phyloP scores from a whole-genome alignment of 106 monocot species.

The Narthecium ossifragum region DNA sequence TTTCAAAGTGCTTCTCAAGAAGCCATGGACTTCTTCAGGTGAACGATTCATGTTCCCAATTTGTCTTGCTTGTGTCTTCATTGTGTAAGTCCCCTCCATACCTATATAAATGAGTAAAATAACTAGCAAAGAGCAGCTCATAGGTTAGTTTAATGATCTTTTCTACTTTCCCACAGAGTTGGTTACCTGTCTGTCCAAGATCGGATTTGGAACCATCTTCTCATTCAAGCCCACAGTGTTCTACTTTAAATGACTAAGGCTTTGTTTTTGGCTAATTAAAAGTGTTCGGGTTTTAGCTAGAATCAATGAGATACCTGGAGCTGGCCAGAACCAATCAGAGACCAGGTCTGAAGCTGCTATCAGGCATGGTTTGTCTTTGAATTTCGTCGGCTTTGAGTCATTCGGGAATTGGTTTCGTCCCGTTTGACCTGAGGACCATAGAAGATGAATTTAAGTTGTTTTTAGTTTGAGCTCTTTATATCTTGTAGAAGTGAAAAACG shows the following conservation, averaged over 20 bases:
- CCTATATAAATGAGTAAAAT: no score
- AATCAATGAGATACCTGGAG: no score
- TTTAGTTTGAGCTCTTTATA: background rate
- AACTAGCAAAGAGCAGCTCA: background rate
- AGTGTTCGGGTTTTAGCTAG: no score
- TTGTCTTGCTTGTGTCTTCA: background rate
- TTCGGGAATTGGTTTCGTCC: no score
- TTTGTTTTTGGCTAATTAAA: no score
- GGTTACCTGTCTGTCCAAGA: background rate
- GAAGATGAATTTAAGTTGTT: background rate
- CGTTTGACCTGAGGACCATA: background rate
- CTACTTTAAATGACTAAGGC: no score
- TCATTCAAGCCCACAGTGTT: background rate
- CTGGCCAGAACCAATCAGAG: no score
- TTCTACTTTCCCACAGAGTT: background rate
- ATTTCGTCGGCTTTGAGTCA: no score
- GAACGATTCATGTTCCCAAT: conserved; percentile 4
- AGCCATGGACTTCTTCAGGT: conserved; percentile 81
- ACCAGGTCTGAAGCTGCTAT: no score
- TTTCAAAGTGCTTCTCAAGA: conserved; percentile 83
- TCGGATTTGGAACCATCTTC: background rate
- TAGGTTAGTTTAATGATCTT: background rate
- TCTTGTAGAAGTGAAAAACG: background rate
- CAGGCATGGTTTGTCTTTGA: no score
- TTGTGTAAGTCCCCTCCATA: background rate